A percentile compares a stretch with the other conserved stretches of the same genome.
phyloP scores from a whole-genome alignment of 768 basidiomycete genomes.

The Tulasnella sp. region DNA sequence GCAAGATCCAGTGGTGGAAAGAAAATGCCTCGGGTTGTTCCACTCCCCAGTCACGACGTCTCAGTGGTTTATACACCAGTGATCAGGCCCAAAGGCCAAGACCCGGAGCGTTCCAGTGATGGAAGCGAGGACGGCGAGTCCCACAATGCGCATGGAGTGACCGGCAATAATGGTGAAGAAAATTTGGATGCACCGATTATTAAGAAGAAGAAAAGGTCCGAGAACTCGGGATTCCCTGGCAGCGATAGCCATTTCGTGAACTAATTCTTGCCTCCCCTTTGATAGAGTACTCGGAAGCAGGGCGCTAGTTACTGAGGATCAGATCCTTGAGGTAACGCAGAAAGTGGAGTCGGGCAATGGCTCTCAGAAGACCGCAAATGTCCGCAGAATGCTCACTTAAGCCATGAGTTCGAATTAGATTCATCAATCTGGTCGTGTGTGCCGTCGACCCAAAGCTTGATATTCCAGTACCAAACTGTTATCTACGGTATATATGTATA shows the following conservation, averaged over 20 bases:
- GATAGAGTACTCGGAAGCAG: constrained; percentile 14
- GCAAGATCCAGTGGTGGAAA: constrained; percentile 14
- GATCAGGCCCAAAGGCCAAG: background rate
- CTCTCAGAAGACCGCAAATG: background rate
- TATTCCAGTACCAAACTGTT: background rate
- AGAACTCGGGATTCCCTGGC: background rate
- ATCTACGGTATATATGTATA: background rate
- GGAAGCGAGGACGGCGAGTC: background rate
- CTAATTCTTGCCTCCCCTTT: background rate
- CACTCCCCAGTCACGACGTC: constrained; percentile 1
- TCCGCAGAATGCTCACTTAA: background rate
- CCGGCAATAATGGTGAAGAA: background rate
- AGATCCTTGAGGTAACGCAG: constrained; percentile 22
- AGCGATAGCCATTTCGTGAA: background rate
- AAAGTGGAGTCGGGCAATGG: constrained; percentile 2
- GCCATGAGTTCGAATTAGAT: background rate
- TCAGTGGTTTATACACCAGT: background rate
- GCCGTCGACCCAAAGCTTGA: background rate
- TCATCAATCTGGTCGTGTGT: background rate
- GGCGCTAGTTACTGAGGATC: constrained; percentile 14
- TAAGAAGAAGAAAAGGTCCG: constrained; percentile 25
- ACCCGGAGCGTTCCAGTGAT: background rate
- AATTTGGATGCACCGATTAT: background rate
- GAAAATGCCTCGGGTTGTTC: constrained; percentile 8
- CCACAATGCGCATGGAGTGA: background rate